These are phyloP conservation scores for Neurospora sp. DNA, from an alignment of 495 filamentous ascomycete genomes.

Conservation along the genomic window DNA sequence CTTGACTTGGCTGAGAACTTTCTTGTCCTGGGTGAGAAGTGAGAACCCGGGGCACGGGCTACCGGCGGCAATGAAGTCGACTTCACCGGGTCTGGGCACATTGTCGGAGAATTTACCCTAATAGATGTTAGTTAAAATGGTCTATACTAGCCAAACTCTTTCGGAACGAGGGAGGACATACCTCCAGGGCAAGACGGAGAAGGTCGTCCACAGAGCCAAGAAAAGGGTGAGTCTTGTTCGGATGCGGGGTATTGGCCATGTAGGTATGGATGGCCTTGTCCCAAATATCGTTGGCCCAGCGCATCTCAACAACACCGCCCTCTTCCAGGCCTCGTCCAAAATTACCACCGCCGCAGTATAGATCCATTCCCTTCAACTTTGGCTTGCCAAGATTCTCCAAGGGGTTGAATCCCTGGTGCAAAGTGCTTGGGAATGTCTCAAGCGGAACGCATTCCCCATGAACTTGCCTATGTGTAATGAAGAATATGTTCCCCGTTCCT, in stretches of 20 bases:
- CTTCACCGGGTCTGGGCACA: conserved; percentile 47
- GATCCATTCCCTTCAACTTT: conserved; percentile 47
- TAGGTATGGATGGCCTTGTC: conserved; percentile 56
- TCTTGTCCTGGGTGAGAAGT: conserved; percentile 41
- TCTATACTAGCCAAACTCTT: neutral
- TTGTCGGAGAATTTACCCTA: conserved; percentile 30
- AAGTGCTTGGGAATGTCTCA: conserved; percentile 16
- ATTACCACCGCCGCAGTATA: conserved; percentile 68
- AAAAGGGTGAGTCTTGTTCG: conserved; percentile 35
- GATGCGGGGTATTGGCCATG: conserved; percentile 42
- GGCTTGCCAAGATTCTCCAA: neutral
- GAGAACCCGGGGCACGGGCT: conserved; percentile 70
- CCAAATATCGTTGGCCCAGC: conserved; percentile 56
- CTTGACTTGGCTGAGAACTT: conserved; percentile 34
- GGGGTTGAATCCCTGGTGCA: conserved; percentile 51
- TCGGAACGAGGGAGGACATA: neutral
- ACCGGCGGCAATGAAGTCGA: conserved; percentile 62
- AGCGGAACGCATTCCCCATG: conserved; percentile 13
- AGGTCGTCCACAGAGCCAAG: conserved; percentile 64
- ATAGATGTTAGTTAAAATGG: neutral
- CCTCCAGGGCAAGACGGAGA: conserved; percentile 40
- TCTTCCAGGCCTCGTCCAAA: conserved; percentile 68
- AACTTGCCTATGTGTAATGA: conserved; percentile 35
- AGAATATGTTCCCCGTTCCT: conserved; percentile 57
- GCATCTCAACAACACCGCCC: conserved; percentile 50